A percentile compares a stretch with the other conserved stretches of the same genome.
These are phyloP conservation scores for Casuarina cunninghamiana DNA, from an alignment of 306 rosid genomes.

Conservation along the genomic window DNA sequence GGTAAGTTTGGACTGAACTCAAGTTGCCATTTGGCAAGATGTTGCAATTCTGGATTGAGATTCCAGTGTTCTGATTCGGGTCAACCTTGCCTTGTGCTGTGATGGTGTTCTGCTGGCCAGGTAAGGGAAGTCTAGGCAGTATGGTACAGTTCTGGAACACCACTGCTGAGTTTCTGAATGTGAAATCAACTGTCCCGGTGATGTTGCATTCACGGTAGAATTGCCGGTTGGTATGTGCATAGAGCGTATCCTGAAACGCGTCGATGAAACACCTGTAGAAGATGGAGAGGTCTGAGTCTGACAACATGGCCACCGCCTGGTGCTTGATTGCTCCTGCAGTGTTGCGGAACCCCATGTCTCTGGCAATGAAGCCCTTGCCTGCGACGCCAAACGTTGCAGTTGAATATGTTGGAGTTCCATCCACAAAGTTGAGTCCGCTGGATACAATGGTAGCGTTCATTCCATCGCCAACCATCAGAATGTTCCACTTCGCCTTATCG, in stretches of 20 bases:
- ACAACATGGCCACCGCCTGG: slow-evolving; percentile 77
- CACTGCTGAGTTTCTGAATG: slow-evolving; percentile 71
- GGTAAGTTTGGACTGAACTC: slow-evolving; percentile 53
- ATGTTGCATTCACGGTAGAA: slow-evolving; percentile 70
- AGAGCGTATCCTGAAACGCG: slow-evolving; percentile 75
- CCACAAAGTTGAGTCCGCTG: slow-evolving; percentile 52
- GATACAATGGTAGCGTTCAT: slow-evolving; percentile 57
- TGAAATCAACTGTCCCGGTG: slow-evolving; percentile 75
- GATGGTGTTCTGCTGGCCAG: slow-evolving; percentile 69
- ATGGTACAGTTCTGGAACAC: slow-evolving; percentile 63
- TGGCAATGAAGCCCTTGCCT: slow-evolving; percentile 63
- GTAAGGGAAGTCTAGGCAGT: slow-evolving; percentile 49
- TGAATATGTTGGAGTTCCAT: slow-evolving; percentile 85
- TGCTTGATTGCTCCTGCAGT: slow-evolving; percentile 71
- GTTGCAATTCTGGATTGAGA: slow-evolving; percentile 55
- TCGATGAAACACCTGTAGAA: slow-evolving; percentile 59
- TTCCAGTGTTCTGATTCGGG: slow-evolving; percentile 80
- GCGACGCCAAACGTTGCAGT: slow-evolving; percentile 73
- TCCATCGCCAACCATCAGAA: slow-evolving; percentile 77
- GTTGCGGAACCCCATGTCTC: slow-evolving; percentile 66
- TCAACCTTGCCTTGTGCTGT: slow-evolving; percentile 84
- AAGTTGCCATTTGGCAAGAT: slow-evolving; percentile 55
- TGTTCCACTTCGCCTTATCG: slow-evolving; percentile 64
- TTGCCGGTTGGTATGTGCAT: slow-evolving; percentile 56
- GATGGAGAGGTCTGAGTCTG: slow-evolving; percentile 52